A percentile compares a stretch with the other conserved stretches of the same genome.
Evolutionary conservation across 1,139 yeast species (phyloP).

Genomic region (Diutina catenulata): DNA sequence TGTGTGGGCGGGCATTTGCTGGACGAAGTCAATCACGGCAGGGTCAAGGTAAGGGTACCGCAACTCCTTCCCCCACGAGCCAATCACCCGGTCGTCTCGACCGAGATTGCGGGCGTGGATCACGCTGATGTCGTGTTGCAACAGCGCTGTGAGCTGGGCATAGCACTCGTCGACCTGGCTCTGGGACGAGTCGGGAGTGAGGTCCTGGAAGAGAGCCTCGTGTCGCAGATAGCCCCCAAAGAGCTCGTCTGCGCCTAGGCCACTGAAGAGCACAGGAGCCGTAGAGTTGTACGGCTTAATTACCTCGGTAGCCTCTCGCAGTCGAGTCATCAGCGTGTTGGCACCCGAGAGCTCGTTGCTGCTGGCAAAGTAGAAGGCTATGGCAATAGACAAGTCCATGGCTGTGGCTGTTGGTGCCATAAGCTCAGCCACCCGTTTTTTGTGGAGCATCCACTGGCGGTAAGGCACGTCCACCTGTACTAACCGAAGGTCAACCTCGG

Average conservation of each 20-base stretch:
- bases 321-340: no score
- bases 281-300: conserved; percentile 27
- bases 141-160: conserved; percentile 28
- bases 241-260: conserved; percentile 94
- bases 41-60: conserved; percentile 82
- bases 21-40: conserved; percentile 33
- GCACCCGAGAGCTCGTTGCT: conserved; percentile 21
- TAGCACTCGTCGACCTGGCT: conserved; percentile 14
- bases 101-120: conserved; percentile 75
- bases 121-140: conserved; percentile 57
- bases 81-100: conserved; percentile 81
- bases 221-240: conserved; percentile 91
- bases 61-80: conserved; percentile 81
- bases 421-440: conserved; percentile 41
- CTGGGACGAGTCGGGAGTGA: conserved; percentile 11
- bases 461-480: conserved; percentile 67
- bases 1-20: neutral
- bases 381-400: conserved; percentile 90
- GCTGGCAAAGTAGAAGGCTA: conserved; percentile 89
- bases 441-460: conserved; percentile 44
- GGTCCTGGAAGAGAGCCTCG: conserved; percentile 33
- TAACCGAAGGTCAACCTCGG: conserved; percentile 25
- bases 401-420: conserved; percentile 84
- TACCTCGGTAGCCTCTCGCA: neutral
- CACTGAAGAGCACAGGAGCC: conserved; percentile 71